A percentile compares a stretch with the other conserved stretches of the same genome.
phyloP scores from a whole-genome alignment of 2,329 filamentous ascomycete genomes.

The Parafenestella ontariensis region DNA sequence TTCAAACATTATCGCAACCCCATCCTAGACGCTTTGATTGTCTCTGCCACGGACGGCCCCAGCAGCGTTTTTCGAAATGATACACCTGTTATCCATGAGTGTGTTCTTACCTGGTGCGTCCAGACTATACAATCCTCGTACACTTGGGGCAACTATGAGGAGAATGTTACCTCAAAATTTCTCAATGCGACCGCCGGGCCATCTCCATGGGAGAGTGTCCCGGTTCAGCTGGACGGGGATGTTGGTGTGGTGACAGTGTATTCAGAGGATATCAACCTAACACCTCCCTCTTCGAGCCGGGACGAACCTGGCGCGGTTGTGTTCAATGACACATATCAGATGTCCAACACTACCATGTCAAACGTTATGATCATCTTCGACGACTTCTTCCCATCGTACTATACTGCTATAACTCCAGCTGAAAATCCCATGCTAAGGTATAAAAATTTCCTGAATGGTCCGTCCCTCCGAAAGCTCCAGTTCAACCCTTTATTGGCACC shows the following conservation, averaged over 20 bases:
- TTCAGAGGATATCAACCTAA: not conserved
- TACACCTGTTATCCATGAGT: constrained; percentile 19
- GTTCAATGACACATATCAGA: not conserved
- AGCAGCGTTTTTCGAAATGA: constrained; percentile 10
- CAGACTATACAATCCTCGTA: constrained; percentile 30
- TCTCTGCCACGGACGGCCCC: constrained; percentile 5
- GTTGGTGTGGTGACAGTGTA: too few species aligned
- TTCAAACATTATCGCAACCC: constrained; percentile 24
- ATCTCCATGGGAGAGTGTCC: constrained; percentile 9
- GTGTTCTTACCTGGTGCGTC: constrained; percentile 32
- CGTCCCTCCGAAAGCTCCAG: not conserved
- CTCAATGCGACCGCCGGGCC: not conserved
- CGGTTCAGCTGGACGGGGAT: too few species aligned
- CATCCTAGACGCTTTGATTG: constrained; percentile 22
- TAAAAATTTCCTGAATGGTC: not conserved
- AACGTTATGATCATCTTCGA: not conserved
- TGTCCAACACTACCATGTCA: not conserved
- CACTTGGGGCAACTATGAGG: constrained; percentile 16
- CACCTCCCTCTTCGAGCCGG: too few species aligned
- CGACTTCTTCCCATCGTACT: constrained; percentile 9
- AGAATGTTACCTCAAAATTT: constrained; percentile 13
- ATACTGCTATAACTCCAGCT: constrained; percentile 2
- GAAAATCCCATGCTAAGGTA: not conserved
- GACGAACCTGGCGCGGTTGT: too few species aligned
- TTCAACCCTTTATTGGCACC: constrained; percentile 22